Evolutionary conservation across 805 yeast species (phyloP).

Genomic region (Torulaspora indica): DNA sequence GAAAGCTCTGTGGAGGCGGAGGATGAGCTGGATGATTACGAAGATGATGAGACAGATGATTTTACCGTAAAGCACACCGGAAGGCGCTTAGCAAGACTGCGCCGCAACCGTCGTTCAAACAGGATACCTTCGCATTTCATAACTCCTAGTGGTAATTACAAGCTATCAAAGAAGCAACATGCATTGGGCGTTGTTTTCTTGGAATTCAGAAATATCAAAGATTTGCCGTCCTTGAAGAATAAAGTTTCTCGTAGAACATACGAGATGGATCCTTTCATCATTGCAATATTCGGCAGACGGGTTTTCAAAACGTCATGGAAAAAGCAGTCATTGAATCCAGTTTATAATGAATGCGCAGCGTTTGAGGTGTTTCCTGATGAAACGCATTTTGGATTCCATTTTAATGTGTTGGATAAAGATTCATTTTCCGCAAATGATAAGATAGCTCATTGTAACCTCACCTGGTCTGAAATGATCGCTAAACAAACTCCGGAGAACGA

Average conservation of each 20-base stretch:
- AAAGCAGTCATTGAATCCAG: constrained; percentile 76
- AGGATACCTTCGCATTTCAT: constrained; percentile 5
- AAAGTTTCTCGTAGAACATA: constrained; percentile 59
- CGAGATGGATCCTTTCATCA: constrained; percentile 96
- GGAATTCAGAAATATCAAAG: constrained; percentile 68
- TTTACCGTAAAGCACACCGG: constrained; percentile 9
- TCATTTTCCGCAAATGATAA: constrained; percentile 75
- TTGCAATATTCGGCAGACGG: constrained; percentile 82
- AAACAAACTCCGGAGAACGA: constrained; percentile 30
- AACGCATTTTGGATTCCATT: constrained; percentile 55
- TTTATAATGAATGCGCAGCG: constrained; percentile 72
- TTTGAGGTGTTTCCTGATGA: constrained; percentile 73
- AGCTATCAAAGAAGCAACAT: constrained; percentile 30
- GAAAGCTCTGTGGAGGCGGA: constrained; percentile 9
- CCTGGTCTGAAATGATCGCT: constrained; percentile 45
- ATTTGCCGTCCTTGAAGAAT: constrained; percentile 72
- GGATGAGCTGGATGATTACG: constrained; percentile 14
- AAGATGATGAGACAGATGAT: constrained; percentile 11
- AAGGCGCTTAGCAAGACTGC: constrained; percentile 9
- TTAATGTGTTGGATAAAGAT: constrained; percentile 81
- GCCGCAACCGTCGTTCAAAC: constrained; percentile 4
- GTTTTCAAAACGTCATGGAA: constrained; percentile 83
- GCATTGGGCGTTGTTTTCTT: constrained; percentile 67
- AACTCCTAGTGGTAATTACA: constrained; percentile 20
- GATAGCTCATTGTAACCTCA: constrained; percentile 62